Evolutionary conservation across 371 early-diverging fungal genomes (phyloP), one percentile per base, ranked within the genome.

Genomic region (Mucor circinelloides): DNA sequence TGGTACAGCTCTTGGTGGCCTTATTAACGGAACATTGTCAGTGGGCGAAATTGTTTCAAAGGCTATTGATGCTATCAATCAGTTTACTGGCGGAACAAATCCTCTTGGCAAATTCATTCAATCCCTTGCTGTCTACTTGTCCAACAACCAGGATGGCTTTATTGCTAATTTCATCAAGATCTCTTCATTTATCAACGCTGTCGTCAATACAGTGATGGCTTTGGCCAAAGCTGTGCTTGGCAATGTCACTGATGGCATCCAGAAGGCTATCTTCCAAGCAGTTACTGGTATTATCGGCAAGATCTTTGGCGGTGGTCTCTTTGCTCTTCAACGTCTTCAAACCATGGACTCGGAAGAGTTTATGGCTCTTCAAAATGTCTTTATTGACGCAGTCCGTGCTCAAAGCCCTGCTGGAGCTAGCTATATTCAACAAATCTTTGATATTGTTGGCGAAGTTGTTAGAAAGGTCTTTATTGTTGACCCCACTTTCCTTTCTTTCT

Each of bases 51-150:
- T 54, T 9, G 27, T 62, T 27, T 13, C 27, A 3, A 30, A 34
- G 15, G 10, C 19, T 13, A 17, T 62, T 50, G 52, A 21, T 25
- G 23, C 10, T n/a, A 34, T 62, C 17, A 23, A 32, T 4, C 17
- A 62, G 15, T 8, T 25, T 12, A 3, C 21, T 7, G 63, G 55
- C 23, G 27, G 38, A n/a, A 30, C 28, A 5, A 63, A 55, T 17
- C 54, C 54, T n/a, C 34, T 63, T 40, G 30, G 54, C 2, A 25
- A 63, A 40, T 63, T 63, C 50, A 54, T 63, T 40, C n/a, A 38
- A 40, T 30, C 15, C 19, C 15, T 63, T 13, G n/a, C 40, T 13
- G 8, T 8, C 1, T 63, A 52, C 21, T 38, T 63, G 28, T 23
- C 63, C 10, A 27, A 54, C 10, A 63, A 63, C 23, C 40, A 25